Evolutionary conservation across 139 green algal species (phyloP), one percentile per base, ranked within the genome.

Genomic region (Zygnema circumcarinatum): DNA sequence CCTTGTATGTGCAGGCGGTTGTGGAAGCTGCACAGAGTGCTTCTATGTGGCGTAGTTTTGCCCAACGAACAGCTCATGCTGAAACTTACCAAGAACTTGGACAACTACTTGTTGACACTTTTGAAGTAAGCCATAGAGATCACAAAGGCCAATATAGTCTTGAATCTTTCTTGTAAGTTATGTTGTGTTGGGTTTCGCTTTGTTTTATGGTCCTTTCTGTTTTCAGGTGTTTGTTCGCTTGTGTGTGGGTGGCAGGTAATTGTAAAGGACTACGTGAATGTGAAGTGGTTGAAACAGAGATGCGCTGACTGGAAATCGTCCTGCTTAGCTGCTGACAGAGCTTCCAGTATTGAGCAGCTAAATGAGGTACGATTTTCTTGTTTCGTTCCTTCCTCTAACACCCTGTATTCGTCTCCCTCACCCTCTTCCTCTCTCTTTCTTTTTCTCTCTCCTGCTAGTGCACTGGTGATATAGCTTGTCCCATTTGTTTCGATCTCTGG

Each of bases 101-200:
- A 39, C 69, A 52, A 16, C 69, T 78, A 22, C 69, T 78, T 41
- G 69, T 78, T 41, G 36, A 41, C 16, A 78, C 69, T 41, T 78
- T 52, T 41, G 69, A 78, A 16, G 69, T 78, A 20, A 41, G 69
- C 16, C 16, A 16, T 62, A 16, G 47, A 62, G n/a, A n/a, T n/a
- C n/a, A n/a, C n/a, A n/a, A n/a, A n/a, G n/a, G 47, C 47, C 47
- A 62, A 62, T 62, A 16, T 16, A n/a, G 7, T 16, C 47, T 62
- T 25, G 47, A 62, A 62, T 16, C 7, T 16, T 62, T 62, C 47
- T 62, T 62, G 16, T 16, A 62, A 25, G 7, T 62, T 62, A 62
- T 62, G 47, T 62, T 62, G 47, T 62, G 7, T 62, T 62, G 47
- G 16, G 16, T 62, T 62, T 62, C 16, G 47, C 47, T 62, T 62